Evolutionary conservation across 2,329 filamentous ascomycete species (phyloP).

Genomic region (Stachybotrys elegans): DNA sequence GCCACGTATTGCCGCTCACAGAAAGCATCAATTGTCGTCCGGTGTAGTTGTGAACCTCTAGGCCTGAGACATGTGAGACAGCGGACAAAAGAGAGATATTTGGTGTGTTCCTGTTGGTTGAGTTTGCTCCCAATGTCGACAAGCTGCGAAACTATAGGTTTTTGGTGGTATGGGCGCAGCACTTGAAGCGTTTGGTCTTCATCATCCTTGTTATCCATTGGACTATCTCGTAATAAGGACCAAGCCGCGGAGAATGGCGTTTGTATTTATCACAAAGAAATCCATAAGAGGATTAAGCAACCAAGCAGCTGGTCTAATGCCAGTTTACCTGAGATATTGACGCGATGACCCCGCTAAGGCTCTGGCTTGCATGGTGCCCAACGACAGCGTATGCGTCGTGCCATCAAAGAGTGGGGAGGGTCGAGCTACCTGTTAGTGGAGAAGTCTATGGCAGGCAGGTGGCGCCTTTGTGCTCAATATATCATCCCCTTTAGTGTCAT

Average conservation of each 20-base stretch:
- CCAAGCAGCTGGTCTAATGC: background rate
- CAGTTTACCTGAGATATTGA: background rate
- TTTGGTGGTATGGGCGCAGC: background rate
- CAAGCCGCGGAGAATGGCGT: background rate
- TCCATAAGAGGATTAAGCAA: background rate
- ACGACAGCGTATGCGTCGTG: no score
- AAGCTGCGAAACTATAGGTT: background rate
- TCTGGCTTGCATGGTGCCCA: no score
- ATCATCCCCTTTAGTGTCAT: no score
- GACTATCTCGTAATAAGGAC: background rate
- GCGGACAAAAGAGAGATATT: background rate
- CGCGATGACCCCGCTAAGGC: no score
- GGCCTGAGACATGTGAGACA: conserved; percentile 1
- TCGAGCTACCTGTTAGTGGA: no score
- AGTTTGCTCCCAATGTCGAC: background rate
- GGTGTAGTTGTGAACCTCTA: background rate
- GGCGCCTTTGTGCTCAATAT: no score
- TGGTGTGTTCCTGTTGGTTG: background rate
- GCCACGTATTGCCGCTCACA: conserved; percentile 12
- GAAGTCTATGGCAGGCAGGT: no score
- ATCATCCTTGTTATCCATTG: conserved; percentile 1
- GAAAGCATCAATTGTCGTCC: conserved; percentile 1
- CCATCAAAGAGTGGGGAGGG: no score
- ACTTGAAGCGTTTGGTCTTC: background rate
- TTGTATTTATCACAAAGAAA: background rate